Evolutionary conservation across 768 basidiomycete genomes (phyloP).

Genomic region (Mycena rebaudengoi): DNA sequence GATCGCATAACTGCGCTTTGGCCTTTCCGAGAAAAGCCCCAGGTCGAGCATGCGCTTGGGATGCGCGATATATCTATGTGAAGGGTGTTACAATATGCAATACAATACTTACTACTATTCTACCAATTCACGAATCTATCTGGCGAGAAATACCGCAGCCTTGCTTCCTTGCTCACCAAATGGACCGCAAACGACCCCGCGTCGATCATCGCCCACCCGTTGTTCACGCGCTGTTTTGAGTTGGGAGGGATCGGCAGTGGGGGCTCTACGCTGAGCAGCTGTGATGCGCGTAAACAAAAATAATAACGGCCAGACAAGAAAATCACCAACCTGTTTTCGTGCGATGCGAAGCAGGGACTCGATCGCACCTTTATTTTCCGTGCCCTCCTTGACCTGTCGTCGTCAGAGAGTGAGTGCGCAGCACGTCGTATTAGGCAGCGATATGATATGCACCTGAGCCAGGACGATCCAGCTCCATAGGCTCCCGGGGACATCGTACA

Average conservation of each 20-base stretch:
- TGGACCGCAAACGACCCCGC: constrained; percentile 85
- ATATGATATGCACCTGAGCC: constrained; percentile 62
- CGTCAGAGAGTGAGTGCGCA: constrained; percentile 1
- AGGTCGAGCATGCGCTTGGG: no score
- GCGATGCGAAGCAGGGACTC: constrained; percentile 77
- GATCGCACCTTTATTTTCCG: constrained; percentile 80
- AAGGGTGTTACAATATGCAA: no score
- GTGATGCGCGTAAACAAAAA: neutral
- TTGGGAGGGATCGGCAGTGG: constrained; percentile 71
- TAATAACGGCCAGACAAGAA: neutral
- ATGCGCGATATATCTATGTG: no score
- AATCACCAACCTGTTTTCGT: constrained; percentile 61
- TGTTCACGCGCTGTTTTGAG: constrained; percentile 63
- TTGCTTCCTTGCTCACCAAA: constrained; percentile 70
- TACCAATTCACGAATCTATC: constrained; percentile 38
- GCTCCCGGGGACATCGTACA: constrained; percentile 56
- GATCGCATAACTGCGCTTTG: no score
- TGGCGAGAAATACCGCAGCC: constrained; percentile 69
- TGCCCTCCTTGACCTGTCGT: constrained; percentile 81
- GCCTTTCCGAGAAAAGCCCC: no score
- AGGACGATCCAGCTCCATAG: constrained; percentile 84
- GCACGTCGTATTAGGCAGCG: neutral
- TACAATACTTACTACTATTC: no score
- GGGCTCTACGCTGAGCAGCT: constrained; percentile 69
- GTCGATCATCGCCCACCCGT: constrained; percentile 88